These are phyloP conservation scores for Raddia guianensis DNA, from an alignment of 176 grass and related monocot genomes.

Conservation along the genomic window DNA sequence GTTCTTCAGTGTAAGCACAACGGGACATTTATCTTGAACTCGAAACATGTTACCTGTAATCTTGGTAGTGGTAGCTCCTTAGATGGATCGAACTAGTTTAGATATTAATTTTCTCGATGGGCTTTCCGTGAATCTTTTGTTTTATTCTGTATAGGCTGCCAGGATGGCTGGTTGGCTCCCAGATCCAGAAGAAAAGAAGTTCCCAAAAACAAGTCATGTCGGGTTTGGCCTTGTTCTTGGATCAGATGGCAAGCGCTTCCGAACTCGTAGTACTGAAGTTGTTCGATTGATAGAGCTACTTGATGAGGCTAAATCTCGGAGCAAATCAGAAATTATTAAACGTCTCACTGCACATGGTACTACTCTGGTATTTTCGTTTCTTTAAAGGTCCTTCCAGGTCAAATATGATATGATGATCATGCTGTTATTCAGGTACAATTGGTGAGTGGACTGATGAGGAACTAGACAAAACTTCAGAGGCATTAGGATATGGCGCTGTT, in stretches of 20 bases:
- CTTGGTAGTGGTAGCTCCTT: neutral
- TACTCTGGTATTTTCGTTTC: constrained; percentile 23
- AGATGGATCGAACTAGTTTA: neutral
- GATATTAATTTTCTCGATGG: neutral
- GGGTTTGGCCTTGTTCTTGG: constrained; percentile 98
- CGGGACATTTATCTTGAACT: constrained; percentile 15
- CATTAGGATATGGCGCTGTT: constrained; percentile 95
- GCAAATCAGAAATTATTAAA: constrained; percentile 73
- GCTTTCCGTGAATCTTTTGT: constrained; percentile 10
- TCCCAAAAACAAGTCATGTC: constrained; percentile 81
- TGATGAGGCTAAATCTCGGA: constrained; percentile 86
- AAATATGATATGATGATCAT: constrained; percentile 46
- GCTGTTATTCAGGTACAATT: constrained; percentile 60
- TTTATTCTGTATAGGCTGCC: constrained; percentile 57
- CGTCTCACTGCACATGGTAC: constrained; percentile 67
- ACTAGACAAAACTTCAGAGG: constrained; percentile 84
- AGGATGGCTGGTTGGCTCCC: constrained; percentile 82
- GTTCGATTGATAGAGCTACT: constrained; percentile 87
- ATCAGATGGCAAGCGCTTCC: constrained; percentile 86
- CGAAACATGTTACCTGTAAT: neutral
- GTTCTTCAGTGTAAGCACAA: constrained; percentile 77
- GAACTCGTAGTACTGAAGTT: constrained; percentile 83
- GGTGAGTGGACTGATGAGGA: constrained; percentile 89
- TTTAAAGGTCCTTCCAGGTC: constrained; percentile 17
- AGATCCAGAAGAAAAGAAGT: constrained; percentile 58